phyloP scores from a whole-genome alignment of 2,329 filamentous ascomycete genomes.

The Aspergillus ibericus region DNA sequence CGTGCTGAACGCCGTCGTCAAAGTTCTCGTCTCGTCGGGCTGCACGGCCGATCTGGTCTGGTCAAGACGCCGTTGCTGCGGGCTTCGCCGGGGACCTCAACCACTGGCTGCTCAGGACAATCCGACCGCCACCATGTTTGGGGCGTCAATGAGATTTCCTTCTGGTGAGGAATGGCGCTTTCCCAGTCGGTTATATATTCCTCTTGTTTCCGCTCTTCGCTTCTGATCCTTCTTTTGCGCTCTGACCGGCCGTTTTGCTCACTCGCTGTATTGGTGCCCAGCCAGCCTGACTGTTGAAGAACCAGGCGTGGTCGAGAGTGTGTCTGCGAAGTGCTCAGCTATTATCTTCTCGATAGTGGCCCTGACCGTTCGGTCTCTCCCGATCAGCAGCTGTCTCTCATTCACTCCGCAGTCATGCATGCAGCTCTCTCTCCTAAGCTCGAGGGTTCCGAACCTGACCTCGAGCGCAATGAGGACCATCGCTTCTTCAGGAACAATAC shows the following conservation, averaged over 20 bases:
- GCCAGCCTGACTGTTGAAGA: not conserved
- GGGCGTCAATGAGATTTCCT: too few species aligned
- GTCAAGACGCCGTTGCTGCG: not conserved
- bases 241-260: too few species aligned
- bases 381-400: not conserved
- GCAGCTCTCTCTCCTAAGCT: not conserved
- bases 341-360: too few species aligned
- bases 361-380: not conserved
- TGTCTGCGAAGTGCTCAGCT: not conserved
- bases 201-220: not conserved
- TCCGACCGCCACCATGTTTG: too few species aligned
- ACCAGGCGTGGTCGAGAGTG: not conserved
- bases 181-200: not conserved
- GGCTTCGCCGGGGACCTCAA: not conserved
- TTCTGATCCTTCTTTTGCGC: not conserved
- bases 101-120: not conserved
- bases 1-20: not conserved
- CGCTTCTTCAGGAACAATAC: conserved; percentile 56
- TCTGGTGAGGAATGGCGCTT: too few species aligned
- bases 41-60: not conserved
- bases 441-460: conserved; percentile 26
- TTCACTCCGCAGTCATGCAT: not conserved
- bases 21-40: not conserved
- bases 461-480: conserved; percentile 31
- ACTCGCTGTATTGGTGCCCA: too few species aligned